Evolutionary conservation across 345 rosid genomes (phyloP), one percentile per base, ranked within the genome.

Genomic region (Eucalyptus sideroxylon): DNA sequence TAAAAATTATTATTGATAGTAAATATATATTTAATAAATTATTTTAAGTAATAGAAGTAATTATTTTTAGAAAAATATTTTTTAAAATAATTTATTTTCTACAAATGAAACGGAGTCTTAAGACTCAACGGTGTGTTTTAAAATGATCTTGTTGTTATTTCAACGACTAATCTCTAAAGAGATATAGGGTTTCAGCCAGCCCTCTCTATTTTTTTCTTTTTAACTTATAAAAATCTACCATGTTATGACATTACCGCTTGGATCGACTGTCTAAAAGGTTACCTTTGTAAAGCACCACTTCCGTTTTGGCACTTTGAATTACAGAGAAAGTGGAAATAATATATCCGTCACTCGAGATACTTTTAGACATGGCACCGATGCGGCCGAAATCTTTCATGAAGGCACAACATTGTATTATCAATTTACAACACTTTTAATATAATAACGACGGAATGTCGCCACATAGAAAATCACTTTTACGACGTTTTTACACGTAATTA

Each of bases 11-110:
- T n/a, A n/a, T n/a, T 6, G 3, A n/a, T 65, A 7, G 3, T n/a
- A 65, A 65, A n/a, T n/a, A 15, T 15, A 7, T 65, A 60, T 4
- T 12, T 60, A 31, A 67, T 5, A 4, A 67, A 2, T 67, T 67
- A 15, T 7, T n/a, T 67, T n/a, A 67, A 67, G 3, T 8, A 3
- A 65, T n/a, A 15, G 1, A n/a, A n/a, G 11, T 0, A 4, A 8
- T 65, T 65, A n/a, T 31, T 31, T 31, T 69, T 16, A 7, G 6
- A 67, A 67, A 67, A 31, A 31, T 16, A 31, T 8, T 31, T 67
- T 65, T 65, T n/a, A 2, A 16, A 67, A 9, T n/a, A 16, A 7
- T n/a, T n/a, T 7, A 15, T 65, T n/a, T 65, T 65, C 1, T 2
- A 1, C 9, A 15, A 65, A 65, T 30, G 1, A 65, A 65, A 65